Base-by-base conservation (phyloP, 106 monocot species). In the Vanilla planifolia region DNA sequence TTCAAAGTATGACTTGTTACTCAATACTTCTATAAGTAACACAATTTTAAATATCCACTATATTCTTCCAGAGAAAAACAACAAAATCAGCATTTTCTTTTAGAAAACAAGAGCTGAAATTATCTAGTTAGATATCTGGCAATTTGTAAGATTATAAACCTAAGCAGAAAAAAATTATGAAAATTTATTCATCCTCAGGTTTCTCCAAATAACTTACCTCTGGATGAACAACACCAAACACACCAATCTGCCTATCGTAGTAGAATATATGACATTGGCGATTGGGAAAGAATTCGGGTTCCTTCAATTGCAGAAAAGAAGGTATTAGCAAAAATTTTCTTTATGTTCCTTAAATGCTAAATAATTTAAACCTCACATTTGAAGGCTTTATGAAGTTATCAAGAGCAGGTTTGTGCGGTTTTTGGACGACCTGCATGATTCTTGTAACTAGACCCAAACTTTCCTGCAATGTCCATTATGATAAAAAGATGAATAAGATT, bases 211-310 rank as follows among this genome's bases (percentile, higher is more conserved):
- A 42, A 51, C 42, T 0, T 77, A 86, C 85, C 85, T 81, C 74
- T 27, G 85, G 81, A 78, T 86, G 85, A 50, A 86, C 74, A 65
- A 86, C 62, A 50, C 85, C 85, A 50, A 81, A 80, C 28, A 43
- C 51, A 32, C 85, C 85, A 47, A 86, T 71, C 50, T 61, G 41
- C 65, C 56, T 86, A 15, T 52, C 75, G 34, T 74, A 40, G 21
- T 52, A 55, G 36, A 71, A 56, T 40, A 84, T 84, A 51, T 44
- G 70, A 36, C 77, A 73, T 62, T 81, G 85, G 57, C 85, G 74
- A 40, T 74, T 68, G 25, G 74, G 85, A 43, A 86, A 77, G 51
- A 71, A 86, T 27, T 77, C 73, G 6, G 77, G 81, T 27, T 81
- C 77, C 85, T 86, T 45, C 58, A 63, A 25, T 20, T 17, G 24